Conservation (phyloP, 2,329 filamentous ascomycete genomes). For the Beauveria brongniartii region DNA sequence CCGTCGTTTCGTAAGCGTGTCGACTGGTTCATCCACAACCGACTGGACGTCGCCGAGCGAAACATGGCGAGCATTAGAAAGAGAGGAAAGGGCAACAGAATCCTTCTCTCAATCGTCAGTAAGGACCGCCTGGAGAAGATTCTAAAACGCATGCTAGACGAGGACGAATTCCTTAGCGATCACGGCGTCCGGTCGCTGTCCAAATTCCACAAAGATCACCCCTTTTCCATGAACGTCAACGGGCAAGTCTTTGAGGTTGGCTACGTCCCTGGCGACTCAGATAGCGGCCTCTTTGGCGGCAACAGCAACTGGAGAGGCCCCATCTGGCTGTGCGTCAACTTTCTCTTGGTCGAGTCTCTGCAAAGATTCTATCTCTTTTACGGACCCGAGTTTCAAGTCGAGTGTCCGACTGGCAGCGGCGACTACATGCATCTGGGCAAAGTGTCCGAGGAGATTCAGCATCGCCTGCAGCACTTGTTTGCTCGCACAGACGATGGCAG, state of each 20-base stretch:
- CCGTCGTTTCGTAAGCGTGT: slow-evolving; percentile 89
- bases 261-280: slow-evolving; percentile 92
- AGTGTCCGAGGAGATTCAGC: slow-evolving; percentile 90
- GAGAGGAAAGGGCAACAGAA: slow-evolving; percentile 81
- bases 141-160: slow-evolving; percentile 83
- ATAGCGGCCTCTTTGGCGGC: slow-evolving; percentile 88
- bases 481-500: slow-evolving; percentile 75
- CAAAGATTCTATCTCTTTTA: slow-evolving; percentile 96
- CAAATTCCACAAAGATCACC: slow-evolving; percentile 82
- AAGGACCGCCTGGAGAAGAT: slow-evolving; percentile 89
- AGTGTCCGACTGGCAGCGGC: slow-evolving; percentile 88
- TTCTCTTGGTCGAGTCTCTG: slow-evolving; percentile 87
- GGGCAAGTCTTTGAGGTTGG: slow-evolving; percentile 80
- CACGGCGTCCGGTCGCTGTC: slow-evolving; percentile 89
- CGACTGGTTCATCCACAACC: slow-evolving; percentile 89
- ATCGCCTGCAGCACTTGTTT: slow-evolving; percentile 88
- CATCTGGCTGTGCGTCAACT: slow-evolving; percentile 95
- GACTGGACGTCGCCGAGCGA: slow-evolving; percentile 76
- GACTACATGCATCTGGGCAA: slow-evolving; percentile 94
- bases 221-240: slow-evolving; percentile 93
- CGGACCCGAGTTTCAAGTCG: slow-evolving; percentile 76
- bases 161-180: slow-evolving; percentile 84
- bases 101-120: slow-evolving; percentile 83
- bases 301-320: slow-evolving; percentile 98
- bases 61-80: slow-evolving; percentile 92